Evolutionary conservation across 2,329 filamentous ascomycete genomes (phyloP).

Genomic region (Fusarium setosum): DNA sequence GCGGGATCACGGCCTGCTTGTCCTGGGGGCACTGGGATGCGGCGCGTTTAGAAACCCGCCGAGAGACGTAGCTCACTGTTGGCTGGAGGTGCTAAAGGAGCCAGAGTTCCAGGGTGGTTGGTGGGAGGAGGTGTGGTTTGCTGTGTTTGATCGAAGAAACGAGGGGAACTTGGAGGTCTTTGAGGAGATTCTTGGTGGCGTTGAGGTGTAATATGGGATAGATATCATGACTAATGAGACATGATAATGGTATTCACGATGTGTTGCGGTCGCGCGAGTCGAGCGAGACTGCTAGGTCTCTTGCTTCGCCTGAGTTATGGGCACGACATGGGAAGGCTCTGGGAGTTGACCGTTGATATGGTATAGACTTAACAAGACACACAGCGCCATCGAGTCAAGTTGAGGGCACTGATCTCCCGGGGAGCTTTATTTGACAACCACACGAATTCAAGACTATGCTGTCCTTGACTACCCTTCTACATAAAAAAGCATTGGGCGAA

Average conservation of each 20-base stretch:
- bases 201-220: constrained; percentile 40
- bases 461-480: too few species aligned
- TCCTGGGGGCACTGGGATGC: constrained; percentile 77
- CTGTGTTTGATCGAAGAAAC: constrained; percentile 61
- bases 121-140: constrained; percentile 74
- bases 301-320: neutral
- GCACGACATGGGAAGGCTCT: neutral
- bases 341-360: neutral
- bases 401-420: neutral
- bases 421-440: neutral
- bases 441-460: neutral
- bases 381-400: too few species aligned
- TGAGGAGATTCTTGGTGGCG: constrained; percentile 53
- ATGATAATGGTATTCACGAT: neutral
- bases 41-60: constrained; percentile 74
- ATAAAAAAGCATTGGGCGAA: neutral
- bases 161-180: constrained; percentile 65
- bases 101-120: constrained; percentile 71
- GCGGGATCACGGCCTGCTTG: constrained; percentile 66
- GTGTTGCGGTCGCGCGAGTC: too few species aligned
- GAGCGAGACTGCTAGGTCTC: neutral
- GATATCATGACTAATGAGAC: neutral
- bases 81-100: constrained; percentile 70
- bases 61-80: constrained; percentile 70
- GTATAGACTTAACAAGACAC: too few species aligned